Percentiles rank a stretch among this genome's conserved stretches.
Conservation (phyloP, 1,284 basidiomycete species). For the Neolentinus lepideus region DNA sequence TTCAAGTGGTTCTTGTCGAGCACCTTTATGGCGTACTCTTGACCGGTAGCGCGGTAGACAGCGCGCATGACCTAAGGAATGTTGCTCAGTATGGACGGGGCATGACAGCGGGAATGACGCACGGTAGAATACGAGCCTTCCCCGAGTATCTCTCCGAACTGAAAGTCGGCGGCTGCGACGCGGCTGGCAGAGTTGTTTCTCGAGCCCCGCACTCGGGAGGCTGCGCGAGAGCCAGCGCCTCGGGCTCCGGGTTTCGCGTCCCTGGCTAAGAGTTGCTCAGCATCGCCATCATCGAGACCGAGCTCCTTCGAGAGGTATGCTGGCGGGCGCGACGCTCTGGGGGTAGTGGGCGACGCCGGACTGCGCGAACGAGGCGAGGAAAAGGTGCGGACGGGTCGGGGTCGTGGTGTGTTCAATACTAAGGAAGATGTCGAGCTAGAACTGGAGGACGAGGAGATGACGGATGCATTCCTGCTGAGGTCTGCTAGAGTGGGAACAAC, state of each 20-base stretch:
- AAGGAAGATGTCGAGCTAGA: constrained; percentile 44
- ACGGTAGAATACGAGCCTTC: constrained; percentile 79
- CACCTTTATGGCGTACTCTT: constrained; percentile 71
- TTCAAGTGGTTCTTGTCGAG: constrained; percentile 71
- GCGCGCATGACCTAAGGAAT: constrained; percentile 52
- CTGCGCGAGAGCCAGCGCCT: constrained; percentile 15
- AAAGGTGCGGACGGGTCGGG: constrained; percentile 57
- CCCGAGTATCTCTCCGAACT: constrained; percentile 64
- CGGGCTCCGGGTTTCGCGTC: not conserved
- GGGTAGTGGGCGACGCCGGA: constrained; percentile 40
- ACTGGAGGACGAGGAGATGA: constrained; percentile 62
- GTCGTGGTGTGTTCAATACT: constrained; percentile 33
- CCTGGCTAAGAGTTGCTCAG: constrained; percentile 10
- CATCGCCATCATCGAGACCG: constrained; percentile 32
- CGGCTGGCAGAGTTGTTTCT: constrained; percentile 39
- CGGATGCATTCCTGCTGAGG: constrained; percentile 69
- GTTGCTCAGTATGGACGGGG: constrained; percentile 9
- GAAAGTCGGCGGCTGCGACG: constrained; percentile 53
- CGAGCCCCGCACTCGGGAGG: constrained; percentile 29
- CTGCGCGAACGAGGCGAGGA: constrained; percentile 57
- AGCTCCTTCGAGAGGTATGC: constrained; percentile 57
- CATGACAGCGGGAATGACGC: constrained; percentile 19
- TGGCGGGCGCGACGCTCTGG: constrained; percentile 39
- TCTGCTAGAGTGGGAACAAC: constrained; percentile 41
- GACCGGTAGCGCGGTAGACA: constrained; percentile 45